Base-by-base conservation (phyloP, 352 stramenopile genomes). In the Phytophthora aleatoria region DNA sequence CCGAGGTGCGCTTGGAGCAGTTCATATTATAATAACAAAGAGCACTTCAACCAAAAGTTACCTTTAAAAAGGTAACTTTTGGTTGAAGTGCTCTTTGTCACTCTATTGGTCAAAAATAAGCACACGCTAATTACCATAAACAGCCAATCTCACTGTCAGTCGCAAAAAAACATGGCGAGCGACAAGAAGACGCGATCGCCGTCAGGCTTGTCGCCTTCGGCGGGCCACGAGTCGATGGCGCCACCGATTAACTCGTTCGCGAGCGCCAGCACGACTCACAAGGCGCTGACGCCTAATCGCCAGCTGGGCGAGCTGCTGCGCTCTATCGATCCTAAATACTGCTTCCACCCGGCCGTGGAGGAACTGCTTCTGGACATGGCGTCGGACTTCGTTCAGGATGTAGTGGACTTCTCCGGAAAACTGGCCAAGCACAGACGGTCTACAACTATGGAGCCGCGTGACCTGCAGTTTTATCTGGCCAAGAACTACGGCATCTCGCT, bases 401-500 rank as follows among this genome's bases (percentile, higher is more conserved):
- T 95, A 16, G 80, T 91, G 53, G 69, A 75, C 39, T 90, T 91
- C 44, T 91, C 85, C 0, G 68, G 76, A 2, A 73, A 75, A 38
- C 62, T 93, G 51, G 74, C 84, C 50, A 93, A 92, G 62, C 87
- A 95, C 69, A 76, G 87, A 10, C 83, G 85, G n/a, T 89, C 87
- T 6, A 90, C 72, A 10, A 78, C 82, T 45, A 58, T 93, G 8
- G 84, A 94, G 55, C 61, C 83, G 26, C 85, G 84, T 33, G 87
- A 95, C 50, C 50, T 95, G 35, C 87, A 95, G 72, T 87, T 95
- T 27, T 91, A 75, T 56, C 69, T 95, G 45, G 81, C 83, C 61
- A 95, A 95, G 73, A 94, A 91, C 70, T 90, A 95, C 52, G 83
- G 87, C 60, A 91, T 95, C 58, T 92, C 87, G 16, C 70, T 95